Evolutionary conservation across 2,329 filamentous ascomycete genomes (phyloP).

Genomic region (Aspergillus alliaceus): DNA sequence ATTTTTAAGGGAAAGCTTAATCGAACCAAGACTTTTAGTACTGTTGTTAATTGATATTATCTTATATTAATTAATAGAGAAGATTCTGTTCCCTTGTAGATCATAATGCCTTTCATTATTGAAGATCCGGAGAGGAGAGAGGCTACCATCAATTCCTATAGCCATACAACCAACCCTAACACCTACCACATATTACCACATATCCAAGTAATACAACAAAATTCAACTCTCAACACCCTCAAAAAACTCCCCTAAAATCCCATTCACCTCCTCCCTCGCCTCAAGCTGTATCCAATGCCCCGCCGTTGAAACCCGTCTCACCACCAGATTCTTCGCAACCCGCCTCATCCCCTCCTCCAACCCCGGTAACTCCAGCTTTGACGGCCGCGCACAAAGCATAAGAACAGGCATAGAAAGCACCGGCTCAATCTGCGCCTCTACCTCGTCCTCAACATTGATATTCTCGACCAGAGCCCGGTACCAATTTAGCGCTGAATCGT

Average conservation of each 20-base stretch:
- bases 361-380: conserved; percentile 11
- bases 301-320: conserved; percentile 14
- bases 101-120: no score
- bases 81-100: no score
- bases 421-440: conserved; percentile 10
- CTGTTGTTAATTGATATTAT: no score
- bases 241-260: conserved; percentile 17
- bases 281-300: conserved; percentile 30
- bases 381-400: conserved; percentile 15
- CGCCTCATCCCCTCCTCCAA: conserved; percentile 14
- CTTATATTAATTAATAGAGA: no score
- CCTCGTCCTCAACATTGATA: conserved; percentile 16
- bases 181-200: background rate
- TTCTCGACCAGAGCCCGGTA: conserved; percentile 22
- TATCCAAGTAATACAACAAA: no score
- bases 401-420: conserved; percentile 21
- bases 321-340: conserved; percentile 15
- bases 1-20: background rate
- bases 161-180: background rate
- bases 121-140: no score
- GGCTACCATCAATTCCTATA: no score
- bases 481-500: conserved; percentile 25
- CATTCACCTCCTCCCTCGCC: conserved; percentile 24
- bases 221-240: background rate
- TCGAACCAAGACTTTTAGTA: background rate